Evolutionary conservation across 495 filamentous ascomycete species (phyloP), one percentile per base, ranked within the genome.

Genomic region (Neurospora hispaniola): DNA sequence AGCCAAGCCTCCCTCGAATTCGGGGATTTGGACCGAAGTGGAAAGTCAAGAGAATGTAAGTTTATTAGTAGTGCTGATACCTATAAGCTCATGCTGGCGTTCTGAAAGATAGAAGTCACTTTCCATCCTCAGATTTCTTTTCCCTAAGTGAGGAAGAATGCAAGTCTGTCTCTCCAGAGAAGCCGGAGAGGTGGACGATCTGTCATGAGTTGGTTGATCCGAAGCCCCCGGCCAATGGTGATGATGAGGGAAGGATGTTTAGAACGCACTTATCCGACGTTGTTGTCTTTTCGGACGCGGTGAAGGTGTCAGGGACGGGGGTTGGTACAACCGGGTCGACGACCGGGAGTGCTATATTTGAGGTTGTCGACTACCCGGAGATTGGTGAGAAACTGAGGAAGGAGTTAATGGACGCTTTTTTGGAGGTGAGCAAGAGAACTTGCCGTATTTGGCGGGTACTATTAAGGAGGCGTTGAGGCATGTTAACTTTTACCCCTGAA

Each of bases 271-370:
- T 43, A 73, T 82, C 72, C 72, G 73, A 75, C 39, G n/a, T 42
- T 3, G 14, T 69, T 35, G 71, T 76, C 4, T 73, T 79, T 42
- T 79, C 78, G 43, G 83, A 84, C 71, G 80, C 79, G 1, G 78
- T 77, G 31, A 77, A 74, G 35, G 54, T 84, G 12, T 74, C 81
- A 11, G 79, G 73, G 4, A 83, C 81, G 4, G 79, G 81, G 0
- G 71, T 81, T 0, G 84, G 84, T 70, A 86, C 82, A 0, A 84
- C 84, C 1, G 82, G 81, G 1, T 80, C 82, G 73, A 81, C 83
- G 0, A 74, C 80, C 70, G 81, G 74, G 0, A 74, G 83, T n/a
- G 79, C 82, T 35, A 62, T 78, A 1, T 84, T 81, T 69, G 75
- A 84, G 46, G 77, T 83, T 10, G 71, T 84, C 10, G 54, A 48